Base-by-base conservation (phyloP, 2,329 filamentous ascomycete species). In the Hansfordia pulvinata region DNA sequence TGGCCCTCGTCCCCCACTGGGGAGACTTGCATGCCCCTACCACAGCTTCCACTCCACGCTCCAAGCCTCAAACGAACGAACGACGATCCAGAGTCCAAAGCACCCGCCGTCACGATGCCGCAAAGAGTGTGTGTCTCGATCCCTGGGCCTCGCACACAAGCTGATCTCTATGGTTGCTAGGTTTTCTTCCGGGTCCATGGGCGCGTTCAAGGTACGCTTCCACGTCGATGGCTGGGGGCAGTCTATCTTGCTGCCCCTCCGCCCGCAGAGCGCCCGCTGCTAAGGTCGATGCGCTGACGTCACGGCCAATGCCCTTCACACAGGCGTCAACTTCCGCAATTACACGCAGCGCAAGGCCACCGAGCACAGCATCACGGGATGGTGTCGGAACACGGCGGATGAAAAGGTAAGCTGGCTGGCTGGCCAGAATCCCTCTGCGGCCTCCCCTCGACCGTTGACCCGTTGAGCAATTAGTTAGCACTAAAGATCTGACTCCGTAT, bases 101-200 rank as follows among this genome's bases (percentile, higher is more conserved):
- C n/a, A n/a, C n/a, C n/a, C n/a, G n/a, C n/a, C n/a, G n/a, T 22
- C 21, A 29, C 20, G 20, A 50, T 56, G 53, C 38, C 41, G 10
- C 52, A 50, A 43, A 44, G 54, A 32, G 55, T 55, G 42, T 25
- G 39, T 29, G 3, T 14, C 25, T 11, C n/a, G 19, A 27, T 20
- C 14, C 31, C 35, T 28, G 30, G 36, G 31, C 35, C 33, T 25
- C 15, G 36, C 26, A 20, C 8, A 5, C 8, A n/a, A 27, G 3
- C 18, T 19, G 10, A 9, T 10, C 11, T 20, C 6, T 26, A 20
- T 19, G 5, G 14, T 26, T 19, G 4, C 13, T 16, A 76, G 69
- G 52, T 75, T 17, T 70, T 69, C 38, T 78, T 76, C 43, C 52
- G 67, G 10, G 76, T 73, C 31, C 71, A 80, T 39, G 77, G 76